Base-by-base conservation (phyloP, 139 green algal species). In the Parachlorella kessleri region DNA sequence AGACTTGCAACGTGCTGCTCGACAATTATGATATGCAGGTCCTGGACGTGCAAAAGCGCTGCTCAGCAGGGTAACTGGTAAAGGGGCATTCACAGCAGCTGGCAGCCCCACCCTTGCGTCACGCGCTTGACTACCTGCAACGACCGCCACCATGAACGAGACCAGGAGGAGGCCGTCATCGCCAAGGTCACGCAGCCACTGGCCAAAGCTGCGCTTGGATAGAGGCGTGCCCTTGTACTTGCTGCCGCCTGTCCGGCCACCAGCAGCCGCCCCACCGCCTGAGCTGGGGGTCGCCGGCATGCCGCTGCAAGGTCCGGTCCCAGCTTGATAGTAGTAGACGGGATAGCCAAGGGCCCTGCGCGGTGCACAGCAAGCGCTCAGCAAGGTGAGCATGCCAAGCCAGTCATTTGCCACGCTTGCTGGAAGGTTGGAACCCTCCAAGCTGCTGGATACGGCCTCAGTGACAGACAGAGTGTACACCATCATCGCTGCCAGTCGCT, bases 241-340 rank as follows among this genome's bases (percentile, higher is more conserved):
- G 26, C 35, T 7, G 28, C 39, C 55, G 23, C n/a, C 30, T 2
- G 36, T 28, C 21, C 8, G 53, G 26, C 14, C 55, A 2, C 8
- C 33, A 23, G 38, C 54, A 36, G 32, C 30, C 37, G 24, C n/a
- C 6, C 40, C 23, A 18, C 30, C 26, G 4, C 1, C n/a, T 0
- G 55, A 4, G 8, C 53, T 28, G 7, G 35, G 54, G 0, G 54
- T 6, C 4, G 18, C 4, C 26, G 41, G 36, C 36, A 33, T 21
- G 21, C 30, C 33, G 40, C 28, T 35, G 35, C 75, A 81, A n/a
- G 75, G 75, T 2, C 75, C 66, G n/a, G 71, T 36, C 9, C 75
- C 75, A 10, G 75, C 75, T n/a, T 81, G 75, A 36, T 37, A 81
- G 66, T 70, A 81, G 36, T 74, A 59, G 24, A 81, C 30, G 2